Base-by-base conservation (phyloP, 352 stramenopile genomes). In the Globisporangium apiculatum region DNA sequence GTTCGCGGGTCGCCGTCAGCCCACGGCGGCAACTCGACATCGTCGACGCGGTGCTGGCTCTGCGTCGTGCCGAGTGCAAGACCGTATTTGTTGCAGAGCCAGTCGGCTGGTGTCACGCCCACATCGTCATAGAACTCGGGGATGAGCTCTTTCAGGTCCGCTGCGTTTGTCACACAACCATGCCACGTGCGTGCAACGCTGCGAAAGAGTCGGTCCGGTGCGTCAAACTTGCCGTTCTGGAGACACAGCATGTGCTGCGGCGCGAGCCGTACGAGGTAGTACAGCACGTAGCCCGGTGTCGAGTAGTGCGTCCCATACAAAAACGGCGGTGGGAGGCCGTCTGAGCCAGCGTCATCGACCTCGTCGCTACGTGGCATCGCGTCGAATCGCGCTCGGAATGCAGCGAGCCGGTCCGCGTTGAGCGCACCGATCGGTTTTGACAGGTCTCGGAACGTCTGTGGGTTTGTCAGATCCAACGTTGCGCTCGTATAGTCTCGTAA, bases 111-210 rank as follows among this genome's bases (percentile, higher is more conserved):
- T 12, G 40, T 43, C 40, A 43, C 40, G 40, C 2, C 40, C 62
- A 37, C 69, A 17, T 87, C 87, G 41, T 96, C 95, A 66, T 97
- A 99, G 73, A 98, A 99, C 73, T 99, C 97, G 1, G 97, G 97
- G 41, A 97, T 99, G 11, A 99, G 76, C 72, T 99, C 97, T 73
- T 99, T 99, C 7, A 99, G 81, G 69, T 99, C 97, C 1, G 90
- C 89, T 38, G 97, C 86, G 49, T 88, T 93, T 18, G 73, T 83
- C 9, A 86, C 15, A 41, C 78, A 89, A 35, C 81, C 82, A 18
- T 97, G 81, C 88, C 94, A 99, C 11, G 96, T 97, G 41, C 82
- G 67, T 35, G 87, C 66, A 48, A 99, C 87, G 57, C 87, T 98
- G 41, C 80, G 89, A 64, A 99, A 99, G 11, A 99, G 76, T 0